Conservation (phyloP, 768 basidiomycete species). For the Boletellus emodensis region DNA sequence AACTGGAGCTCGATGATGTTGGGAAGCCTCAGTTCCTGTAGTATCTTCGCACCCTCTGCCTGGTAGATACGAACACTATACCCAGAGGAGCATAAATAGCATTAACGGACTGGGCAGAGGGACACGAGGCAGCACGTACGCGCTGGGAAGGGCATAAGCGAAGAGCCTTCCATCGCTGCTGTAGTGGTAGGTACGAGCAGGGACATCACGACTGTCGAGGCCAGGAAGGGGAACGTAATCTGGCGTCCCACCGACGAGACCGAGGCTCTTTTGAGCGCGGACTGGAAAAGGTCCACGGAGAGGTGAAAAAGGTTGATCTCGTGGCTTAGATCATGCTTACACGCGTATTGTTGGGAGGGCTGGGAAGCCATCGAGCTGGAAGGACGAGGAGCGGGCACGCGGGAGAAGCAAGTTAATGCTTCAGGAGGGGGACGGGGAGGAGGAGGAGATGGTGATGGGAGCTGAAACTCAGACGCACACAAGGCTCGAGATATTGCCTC, state of each 20-base stretch:
- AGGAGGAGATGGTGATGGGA: conserved; percentile 13
- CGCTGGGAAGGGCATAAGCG: conserved; percentile 74
- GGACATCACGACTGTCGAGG: conserved; percentile 62
- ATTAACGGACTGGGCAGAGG: conserved; percentile 5
- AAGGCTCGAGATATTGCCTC: not conserved
- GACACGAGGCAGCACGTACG: conserved; percentile 46
- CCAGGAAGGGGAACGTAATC: conserved; percentile 62
- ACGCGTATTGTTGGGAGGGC: conserved; percentile 79
- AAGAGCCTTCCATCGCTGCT: conserved; percentile 84
- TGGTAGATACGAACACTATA: conserved; percentile 72
- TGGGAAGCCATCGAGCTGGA: conserved; percentile 60
- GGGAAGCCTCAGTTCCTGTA: conserved; percentile 70
- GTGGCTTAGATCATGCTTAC: conserved; percentile 42
- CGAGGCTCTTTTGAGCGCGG: conserved; percentile 92
- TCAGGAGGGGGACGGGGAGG: conserved; percentile 35
- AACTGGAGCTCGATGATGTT: conserved; percentile 84
- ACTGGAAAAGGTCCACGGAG: conserved; percentile 41
- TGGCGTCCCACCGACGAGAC: conserved; percentile 80
- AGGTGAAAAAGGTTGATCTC: conserved; percentile 13
- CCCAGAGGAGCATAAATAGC: conserved; percentile 10
- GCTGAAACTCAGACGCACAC: conserved; percentile 19
- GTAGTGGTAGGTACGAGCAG: conserved; percentile 75
- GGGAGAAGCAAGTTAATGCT: conserved; percentile 82
- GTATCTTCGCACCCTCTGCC: conserved; percentile 66
- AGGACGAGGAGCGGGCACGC: conserved; percentile 32